Base-by-base conservation (phyloP, 2,329 filamentous ascomycete species). In the Tolypocladium nubicola region DNA sequence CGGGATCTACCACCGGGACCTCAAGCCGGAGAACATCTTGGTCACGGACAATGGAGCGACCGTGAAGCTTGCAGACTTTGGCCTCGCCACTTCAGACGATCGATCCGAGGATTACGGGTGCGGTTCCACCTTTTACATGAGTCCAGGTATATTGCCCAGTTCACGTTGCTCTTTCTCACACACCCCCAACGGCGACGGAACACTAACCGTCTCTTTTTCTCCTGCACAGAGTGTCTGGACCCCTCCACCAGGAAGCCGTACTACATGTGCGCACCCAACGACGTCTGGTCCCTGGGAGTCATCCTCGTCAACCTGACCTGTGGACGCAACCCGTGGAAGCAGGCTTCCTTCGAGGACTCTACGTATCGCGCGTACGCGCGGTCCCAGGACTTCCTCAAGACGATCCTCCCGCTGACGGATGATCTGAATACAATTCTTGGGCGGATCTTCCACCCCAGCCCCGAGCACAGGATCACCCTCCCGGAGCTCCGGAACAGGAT, bases 81-180 rank as follows among this genome's bases (percentile, higher is more conserved):
- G 94, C 70, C 83, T 99, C 57, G 94, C 94, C 59, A 97, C 91
- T 30, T 86, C 85, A 58, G 89, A 93, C 63, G 81, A 85, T 63
- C 80, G 87, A 64, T 96, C 93, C 62, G 88, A 91, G 65, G 94
- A 99, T 72, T 97, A 96, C 74, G 94, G 94, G 68, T 99, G 94
- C 72, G 94, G 94, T 62, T 97, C 94, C 38, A 97, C 93, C 16
- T 97, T 97, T 69, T 99, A 99, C 77, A 99, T 97, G 94, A 96
- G 91, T 69, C 94, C 94, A 83, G 93, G 93, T 97, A 88, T 73
- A 83, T 67, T 11, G 40, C 5, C 8, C 47, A 47, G n/a, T 47
- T 39, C 38, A 55, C 50, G 38, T 54, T 58, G 53, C 45, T 56
- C 54, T 56, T 58, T 56, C 54, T 58, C 52, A 53, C 57, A 47